Evolutionary conservation across 2,329 filamentous ascomycete genomes (phyloP).

Genomic region (Microcyclosporella mali): DNA sequence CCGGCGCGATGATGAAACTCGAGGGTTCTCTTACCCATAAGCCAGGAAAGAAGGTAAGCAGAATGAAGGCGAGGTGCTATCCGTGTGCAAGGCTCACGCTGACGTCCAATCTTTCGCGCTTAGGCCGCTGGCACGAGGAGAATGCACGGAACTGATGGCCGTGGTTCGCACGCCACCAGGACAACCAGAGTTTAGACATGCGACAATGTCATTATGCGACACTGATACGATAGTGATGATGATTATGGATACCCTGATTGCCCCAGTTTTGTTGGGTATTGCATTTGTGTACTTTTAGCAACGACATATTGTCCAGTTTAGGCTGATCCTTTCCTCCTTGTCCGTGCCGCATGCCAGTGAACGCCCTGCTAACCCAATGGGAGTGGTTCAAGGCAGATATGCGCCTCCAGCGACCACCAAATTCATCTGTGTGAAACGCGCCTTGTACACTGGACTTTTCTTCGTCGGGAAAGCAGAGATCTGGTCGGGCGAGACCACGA

Average conservation of each 20-base stretch:
- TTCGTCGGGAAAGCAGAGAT: slow-evolving; percentile 94
- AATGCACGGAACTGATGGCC: slow-evolving; percentile 33
- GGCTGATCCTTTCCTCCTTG: too few species aligned
- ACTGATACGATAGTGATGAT: slow-evolving; percentile 1
- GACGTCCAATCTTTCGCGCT: too few species aligned
- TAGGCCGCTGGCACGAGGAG: slow-evolving; percentile 32
- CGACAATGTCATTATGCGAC: slow-evolving; percentile 4
- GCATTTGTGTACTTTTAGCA: too few species aligned
- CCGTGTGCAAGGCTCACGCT: too few species aligned
- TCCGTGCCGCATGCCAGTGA: too few species aligned
- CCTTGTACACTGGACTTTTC: slow-evolving; percentile 89
- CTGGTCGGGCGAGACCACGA: slow-evolving; percentile 84
- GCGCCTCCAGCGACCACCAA: slow-evolving; percentile 77
- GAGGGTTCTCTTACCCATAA: slow-evolving; percentile 62
- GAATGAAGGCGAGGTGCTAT: too few species aligned
- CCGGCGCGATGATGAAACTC: slow-evolving; percentile 67
- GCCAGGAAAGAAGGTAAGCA: slow-evolving; percentile 69
- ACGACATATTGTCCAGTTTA: too few species aligned
- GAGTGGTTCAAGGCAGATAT: slow-evolving; percentile 46
- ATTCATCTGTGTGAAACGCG: slow-evolving; percentile 93
- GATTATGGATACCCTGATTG: neutral
- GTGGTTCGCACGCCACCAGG: slow-evolving; percentile 11
- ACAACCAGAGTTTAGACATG: slow-evolving; percentile 6
- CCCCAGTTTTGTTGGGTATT: too few species aligned
- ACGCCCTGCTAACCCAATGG: slow-evolving; percentile 14